These are phyloP conservation scores for Hippophae tibetana DNA, from an alignment of 306 rosid species.

Conservation along the genomic window DNA sequence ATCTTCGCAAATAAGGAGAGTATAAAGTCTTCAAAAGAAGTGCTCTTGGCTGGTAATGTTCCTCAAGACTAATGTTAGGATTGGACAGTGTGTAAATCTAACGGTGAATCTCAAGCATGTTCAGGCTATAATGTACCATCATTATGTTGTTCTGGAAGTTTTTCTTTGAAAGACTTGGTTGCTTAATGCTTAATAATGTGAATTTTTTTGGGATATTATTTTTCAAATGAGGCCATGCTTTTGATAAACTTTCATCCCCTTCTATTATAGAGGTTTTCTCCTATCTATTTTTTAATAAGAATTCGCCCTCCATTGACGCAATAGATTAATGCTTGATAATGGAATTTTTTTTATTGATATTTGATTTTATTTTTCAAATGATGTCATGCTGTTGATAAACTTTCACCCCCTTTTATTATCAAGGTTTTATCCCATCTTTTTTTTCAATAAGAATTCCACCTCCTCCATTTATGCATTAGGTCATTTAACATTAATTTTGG, in stretches of 20 bases:
- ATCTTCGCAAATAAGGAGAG: conserved; percentile 16
- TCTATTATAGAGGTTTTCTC: neutral
- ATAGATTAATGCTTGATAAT: neutral
- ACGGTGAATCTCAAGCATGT: neutral
- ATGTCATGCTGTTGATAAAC: neutral
- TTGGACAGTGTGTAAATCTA: neutral
- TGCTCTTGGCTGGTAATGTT: conserved; percentile 17
- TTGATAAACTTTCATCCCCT: neutral
- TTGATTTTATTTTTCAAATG: neutral
- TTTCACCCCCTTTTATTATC: neutral
- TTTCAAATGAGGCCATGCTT: neutral
- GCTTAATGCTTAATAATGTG: neutral
- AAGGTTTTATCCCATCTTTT: neutral
- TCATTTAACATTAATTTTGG: too few species aligned
- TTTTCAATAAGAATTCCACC: neutral
- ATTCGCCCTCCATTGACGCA: neutral
- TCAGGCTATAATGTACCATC: neutral
- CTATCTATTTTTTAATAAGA: too few species aligned
- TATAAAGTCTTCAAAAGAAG: conserved; percentile 22
- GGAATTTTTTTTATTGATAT: neutral
- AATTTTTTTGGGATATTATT: neutral
- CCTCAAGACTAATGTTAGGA: neutral
- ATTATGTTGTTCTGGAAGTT: too few species aligned
- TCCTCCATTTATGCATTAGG: neutral
- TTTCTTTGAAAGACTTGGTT: too few species aligned